Evolutionary conservation across 2,329 filamentous ascomycete genomes (phyloP).

Genomic region (Didymella pinodella): DNA sequence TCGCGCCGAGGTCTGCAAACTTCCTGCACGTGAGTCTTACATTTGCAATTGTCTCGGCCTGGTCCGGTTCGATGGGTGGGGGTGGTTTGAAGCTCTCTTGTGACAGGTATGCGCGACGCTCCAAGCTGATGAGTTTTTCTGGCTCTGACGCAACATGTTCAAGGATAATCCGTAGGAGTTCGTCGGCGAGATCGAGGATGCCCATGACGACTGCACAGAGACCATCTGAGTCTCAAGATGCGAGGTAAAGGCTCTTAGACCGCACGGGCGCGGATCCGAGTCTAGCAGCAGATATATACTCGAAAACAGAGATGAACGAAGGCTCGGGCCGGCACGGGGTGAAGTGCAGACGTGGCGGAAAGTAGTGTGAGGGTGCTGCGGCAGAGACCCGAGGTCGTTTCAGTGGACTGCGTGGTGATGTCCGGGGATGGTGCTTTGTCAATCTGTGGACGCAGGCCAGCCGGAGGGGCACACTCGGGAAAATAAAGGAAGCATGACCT

Average conservation of each 20-base stretch:
- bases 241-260: slow-evolving; percentile 15
- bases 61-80: slow-evolving; percentile 52
- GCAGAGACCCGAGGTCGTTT: slow-evolving; percentile 29
- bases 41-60: slow-evolving; percentile 48
- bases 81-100: slow-evolving; percentile 61
- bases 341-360: slow-evolving; percentile 35
- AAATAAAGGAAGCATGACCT: slow-evolving; percentile 47
- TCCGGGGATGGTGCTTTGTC: slow-evolving; percentile 34
- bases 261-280: slow-evolving; percentile 25
- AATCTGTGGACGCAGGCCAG: slow-evolving; percentile 31
- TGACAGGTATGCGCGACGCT: slow-evolving; percentile 60
- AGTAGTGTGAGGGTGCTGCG: slow-evolving; percentile 31
- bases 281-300: slow-evolving; percentile 34
- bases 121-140: slow-evolving; percentile 59
- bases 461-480: slow-evolving; percentile 43
- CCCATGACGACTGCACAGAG: slow-evolving; percentile 41
- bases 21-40: slow-evolving; percentile 50
- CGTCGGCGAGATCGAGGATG: slow-evolving; percentile 56
- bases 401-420: slow-evolving; percentile 40
- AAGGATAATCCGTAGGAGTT: slow-evolving; percentile 60
- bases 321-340: slow-evolving; percentile 38
- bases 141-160: slow-evolving; percentile 62
- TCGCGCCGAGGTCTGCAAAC: slow-evolving; percentile 60
- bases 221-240: slow-evolving; percentile 38
- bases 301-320: slow-evolving; percentile 18